phyloP scores from a whole-genome alignment of 345 rosid species.

The Viola odorata region DNA sequence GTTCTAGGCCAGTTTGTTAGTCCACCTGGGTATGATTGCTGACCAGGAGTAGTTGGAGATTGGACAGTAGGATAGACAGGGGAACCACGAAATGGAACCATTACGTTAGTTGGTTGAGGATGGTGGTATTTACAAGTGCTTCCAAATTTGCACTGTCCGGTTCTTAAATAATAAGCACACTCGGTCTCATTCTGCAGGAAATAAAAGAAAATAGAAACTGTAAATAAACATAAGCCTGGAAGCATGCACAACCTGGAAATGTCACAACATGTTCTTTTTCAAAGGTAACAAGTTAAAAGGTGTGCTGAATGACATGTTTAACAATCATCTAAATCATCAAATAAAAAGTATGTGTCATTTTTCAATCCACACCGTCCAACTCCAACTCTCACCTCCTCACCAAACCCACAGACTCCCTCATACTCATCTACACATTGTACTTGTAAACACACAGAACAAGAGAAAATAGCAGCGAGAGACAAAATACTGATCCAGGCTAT shows the following conservation, averaged over 20 bases:
- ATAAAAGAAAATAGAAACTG: slow-evolving; percentile 5
- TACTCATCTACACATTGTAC: too few species aligned
- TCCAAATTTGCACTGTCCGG: slow-evolving; percentile 96
- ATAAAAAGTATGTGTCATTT: too few species aligned
- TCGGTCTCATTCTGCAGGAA: slow-evolving; percentile 71
- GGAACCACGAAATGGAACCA: slow-evolving; percentile 69
- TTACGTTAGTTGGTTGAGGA: slow-evolving; percentile 81
- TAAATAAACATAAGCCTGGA: background rate
- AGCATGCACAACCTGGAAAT: background rate
- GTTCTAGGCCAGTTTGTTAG: slow-evolving; percentile 77
- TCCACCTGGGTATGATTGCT: slow-evolving; percentile 68
- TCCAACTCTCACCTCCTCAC: too few species aligned
- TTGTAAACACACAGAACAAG: too few species aligned
- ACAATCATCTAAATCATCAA: too few species aligned
- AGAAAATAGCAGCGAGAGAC: too few species aligned
- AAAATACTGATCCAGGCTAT: too few species aligned
- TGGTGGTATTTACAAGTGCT: slow-evolving; percentile 94
- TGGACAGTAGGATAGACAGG: slow-evolving; percentile 66
- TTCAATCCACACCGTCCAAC: too few species aligned
- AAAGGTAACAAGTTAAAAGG: too few species aligned
- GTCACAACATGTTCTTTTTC: too few species aligned
- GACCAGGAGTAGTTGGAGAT: slow-evolving; percentile 68
- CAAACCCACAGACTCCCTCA: too few species aligned
- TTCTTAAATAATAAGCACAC: slow-evolving; percentile 90
- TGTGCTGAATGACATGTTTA: too few species aligned